A percentile compares a stretch with the other conserved stretches of the same genome.
phyloP scores from a whole-genome alignment of 192 early-diverging fungal genomes.

The Coemansia sp. region DNA sequence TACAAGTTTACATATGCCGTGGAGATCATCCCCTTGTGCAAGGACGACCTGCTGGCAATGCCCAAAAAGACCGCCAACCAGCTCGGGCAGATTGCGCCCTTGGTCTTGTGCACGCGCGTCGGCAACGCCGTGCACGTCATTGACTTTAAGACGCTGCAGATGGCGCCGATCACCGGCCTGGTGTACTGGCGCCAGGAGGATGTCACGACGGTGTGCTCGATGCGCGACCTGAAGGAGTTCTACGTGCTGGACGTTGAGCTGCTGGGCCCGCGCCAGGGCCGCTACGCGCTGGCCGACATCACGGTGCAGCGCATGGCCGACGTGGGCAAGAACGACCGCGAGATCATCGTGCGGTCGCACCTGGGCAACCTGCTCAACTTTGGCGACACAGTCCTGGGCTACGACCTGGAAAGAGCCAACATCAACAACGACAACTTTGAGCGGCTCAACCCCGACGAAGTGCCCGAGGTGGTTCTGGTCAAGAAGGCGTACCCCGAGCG shows the following conservation, averaged over 20 bases:
- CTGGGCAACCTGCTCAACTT: constrained; percentile 85
- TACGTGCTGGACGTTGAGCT: constrained; percentile 93
- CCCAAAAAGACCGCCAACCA: constrained; percentile 79
- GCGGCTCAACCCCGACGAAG: constrained; percentile 53
- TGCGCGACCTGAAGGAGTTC: constrained; percentile 84
- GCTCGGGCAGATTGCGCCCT: constrained; percentile 79
- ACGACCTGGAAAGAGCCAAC: constrained; percentile 82
- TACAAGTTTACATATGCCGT: constrained; percentile 97
- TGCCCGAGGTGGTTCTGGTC: constrained; percentile 90
- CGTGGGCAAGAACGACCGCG: constrained; percentile 80
- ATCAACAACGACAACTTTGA: constrained; percentile 90
- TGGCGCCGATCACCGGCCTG: constrained; percentile 66
- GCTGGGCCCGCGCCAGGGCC: constrained; percentile 69
- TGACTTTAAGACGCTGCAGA: constrained; percentile 81
- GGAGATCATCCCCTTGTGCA: constrained; percentile 94
- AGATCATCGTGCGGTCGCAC: constrained; percentile 85
- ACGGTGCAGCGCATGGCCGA: constrained; percentile 77
- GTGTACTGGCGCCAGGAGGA: constrained; percentile 81
- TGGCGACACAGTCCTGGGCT: constrained; percentile 91
- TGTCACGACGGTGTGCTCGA: constrained; percentile 69
- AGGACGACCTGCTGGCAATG: constrained; percentile 90
- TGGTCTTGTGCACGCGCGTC: constrained; percentile 81
- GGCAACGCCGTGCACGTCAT: constrained; percentile 82
- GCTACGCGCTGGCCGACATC: constrained; percentile 81
- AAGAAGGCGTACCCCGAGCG: constrained; percentile 89